Conservation (phyloP, 2,329 filamentous ascomycete genomes). For the Colletotrichum cereale region DNA sequence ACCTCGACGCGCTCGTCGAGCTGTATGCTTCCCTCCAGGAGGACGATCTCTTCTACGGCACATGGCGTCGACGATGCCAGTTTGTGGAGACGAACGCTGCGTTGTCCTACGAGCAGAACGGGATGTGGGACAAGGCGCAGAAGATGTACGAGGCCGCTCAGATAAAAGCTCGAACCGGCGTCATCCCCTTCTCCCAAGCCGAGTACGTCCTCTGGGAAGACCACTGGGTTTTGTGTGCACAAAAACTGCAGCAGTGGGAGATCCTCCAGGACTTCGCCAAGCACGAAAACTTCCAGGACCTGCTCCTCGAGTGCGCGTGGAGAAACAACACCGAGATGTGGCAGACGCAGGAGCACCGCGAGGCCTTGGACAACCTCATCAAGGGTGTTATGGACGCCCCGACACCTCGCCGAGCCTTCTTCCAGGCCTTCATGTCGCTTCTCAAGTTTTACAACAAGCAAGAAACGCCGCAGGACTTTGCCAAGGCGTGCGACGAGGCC, state of each 20-base stretch:
- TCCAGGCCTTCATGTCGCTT: slow-evolving; percentile 97
- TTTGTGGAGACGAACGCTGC: slow-evolving; percentile 98
- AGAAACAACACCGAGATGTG: slow-evolving; percentile 95
- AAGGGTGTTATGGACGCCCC: slow-evolving; percentile 98
- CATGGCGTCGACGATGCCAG: slow-evolving; percentile 93
- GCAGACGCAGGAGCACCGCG: slow-evolving; percentile 86
- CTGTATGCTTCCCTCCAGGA: slow-evolving; percentile 92
- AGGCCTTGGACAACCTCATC: slow-evolving; percentile 91
- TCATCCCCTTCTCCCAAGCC: slow-evolving; percentile 94
- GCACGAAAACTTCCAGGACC: slow-evolving; percentile 97
- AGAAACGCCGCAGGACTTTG: slow-evolving; percentile 84
- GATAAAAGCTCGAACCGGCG: slow-evolving; percentile 94
- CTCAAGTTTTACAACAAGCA: slow-evolving; percentile 94
- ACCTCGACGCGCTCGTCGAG: slow-evolving; percentile 94
- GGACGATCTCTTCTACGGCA: slow-evolving; percentile 97
- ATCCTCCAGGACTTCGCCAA: slow-evolving; percentile 98
- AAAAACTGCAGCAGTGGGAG: slow-evolving; percentile 99
- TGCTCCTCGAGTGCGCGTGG: slow-evolving; percentile 96
- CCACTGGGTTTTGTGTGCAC: slow-evolving; percentile 97
- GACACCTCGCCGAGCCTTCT: slow-evolving; percentile 93
- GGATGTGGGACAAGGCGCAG: slow-evolving; percentile 99
- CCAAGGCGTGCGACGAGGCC: slow-evolving; percentile 92
- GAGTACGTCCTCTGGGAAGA: slow-evolving; percentile 99
- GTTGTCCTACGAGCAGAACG: slow-evolving; percentile 97
- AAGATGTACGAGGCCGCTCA: slow-evolving; percentile 96